These are phyloP conservation scores for Lasiodiplodia sp. DNA, from an alignment of 2,329 filamentous ascomycete genomes.

Conservation along the genomic window DNA sequence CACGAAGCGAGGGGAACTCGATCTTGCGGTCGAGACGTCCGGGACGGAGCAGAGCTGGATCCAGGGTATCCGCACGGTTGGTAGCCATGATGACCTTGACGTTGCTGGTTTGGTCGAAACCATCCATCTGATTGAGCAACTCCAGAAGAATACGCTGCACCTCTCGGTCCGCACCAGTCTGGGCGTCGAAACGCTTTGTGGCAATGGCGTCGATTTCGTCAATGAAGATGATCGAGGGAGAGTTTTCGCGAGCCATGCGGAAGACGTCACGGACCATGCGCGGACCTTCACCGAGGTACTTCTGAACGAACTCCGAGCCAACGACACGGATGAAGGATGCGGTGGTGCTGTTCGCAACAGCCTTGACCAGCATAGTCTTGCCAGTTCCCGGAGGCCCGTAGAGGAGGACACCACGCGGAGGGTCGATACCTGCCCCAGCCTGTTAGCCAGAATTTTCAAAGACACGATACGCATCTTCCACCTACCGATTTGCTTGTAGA, in stretches of 20 bases:
- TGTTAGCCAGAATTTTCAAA: constrained; percentile 19
- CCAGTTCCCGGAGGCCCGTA: constrained; percentile 96
- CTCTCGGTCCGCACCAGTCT: constrained; percentile 96
- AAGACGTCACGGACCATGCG: constrained; percentile 99
- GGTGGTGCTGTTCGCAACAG: constrained; percentile 96
- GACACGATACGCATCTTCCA: neutral
- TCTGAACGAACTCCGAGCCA: constrained; percentile 97
- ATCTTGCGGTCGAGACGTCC: constrained; percentile 98
- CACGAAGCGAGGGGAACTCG: constrained; percentile 94
- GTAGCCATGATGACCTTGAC: constrained; percentile 99
- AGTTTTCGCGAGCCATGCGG: constrained; percentile 98
- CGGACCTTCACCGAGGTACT: constrained; percentile 96
- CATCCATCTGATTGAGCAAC: constrained; percentile 99
- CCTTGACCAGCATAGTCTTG: constrained; percentile 98
- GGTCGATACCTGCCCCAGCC: constrained; percentile 73
- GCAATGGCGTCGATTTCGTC: constrained; percentile 99
- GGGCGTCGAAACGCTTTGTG: constrained; percentile 98
- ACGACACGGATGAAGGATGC: constrained; percentile 98
- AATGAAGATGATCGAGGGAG: constrained; percentile 98
- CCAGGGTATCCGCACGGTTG: constrained; percentile 95
- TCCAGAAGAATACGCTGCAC: constrained; percentile 98
- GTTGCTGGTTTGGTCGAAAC: constrained; percentile 98
- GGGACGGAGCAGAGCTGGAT: constrained; percentile 91
- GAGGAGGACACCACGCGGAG: constrained; percentile 91
- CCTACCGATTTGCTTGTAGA: constrained; percentile 95